Evolutionary conservation across 805 yeast genomes (phyloP).

Genomic region (Candida incommunis): DNA sequence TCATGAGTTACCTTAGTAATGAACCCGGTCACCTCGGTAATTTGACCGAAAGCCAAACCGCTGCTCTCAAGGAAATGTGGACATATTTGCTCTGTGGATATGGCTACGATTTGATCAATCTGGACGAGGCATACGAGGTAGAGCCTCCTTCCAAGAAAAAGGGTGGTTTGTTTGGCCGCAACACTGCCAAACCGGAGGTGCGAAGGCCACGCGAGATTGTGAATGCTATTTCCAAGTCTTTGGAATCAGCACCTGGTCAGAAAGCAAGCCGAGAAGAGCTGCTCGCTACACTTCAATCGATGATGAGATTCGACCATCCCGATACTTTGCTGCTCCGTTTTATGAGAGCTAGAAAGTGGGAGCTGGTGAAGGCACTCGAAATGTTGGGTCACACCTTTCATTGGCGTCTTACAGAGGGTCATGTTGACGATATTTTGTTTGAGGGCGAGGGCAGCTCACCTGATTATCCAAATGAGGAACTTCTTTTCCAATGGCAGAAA

Average conservation of each 20-base stretch:
- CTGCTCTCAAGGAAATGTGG: constrained; percentile 26
- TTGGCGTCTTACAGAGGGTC: constrained; percentile 56
- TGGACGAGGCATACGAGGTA: constrained; percentile 13
- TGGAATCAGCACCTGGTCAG: constrained; percentile 4
- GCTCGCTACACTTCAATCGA: constrained; percentile 15
- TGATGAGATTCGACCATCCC: constrained; percentile 63
- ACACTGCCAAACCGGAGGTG: constrained; percentile 7
- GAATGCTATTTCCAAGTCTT: background rate
- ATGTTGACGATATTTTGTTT: constrained; percentile 45
- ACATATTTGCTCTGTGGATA: constrained; percentile 14
- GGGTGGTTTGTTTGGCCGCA: constrained; percentile 17
- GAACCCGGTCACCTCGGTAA: constrained; percentile 24
- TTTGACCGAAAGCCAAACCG: constrained; percentile 24
- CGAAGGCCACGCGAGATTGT: background rate
- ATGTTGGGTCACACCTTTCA: constrained; percentile 62
- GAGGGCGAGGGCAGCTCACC: constrained; percentile 55
- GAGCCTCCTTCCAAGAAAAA: constrained; percentile 14
- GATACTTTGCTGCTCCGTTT: constrained; percentile 69
- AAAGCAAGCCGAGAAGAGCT: constrained; percentile 16
- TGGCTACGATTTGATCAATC: constrained; percentile 16
- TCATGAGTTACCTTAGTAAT: background rate
- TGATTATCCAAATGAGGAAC: constrained; percentile 30
- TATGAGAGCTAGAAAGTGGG: constrained; percentile 79
- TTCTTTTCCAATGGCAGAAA: constrained; percentile 36
- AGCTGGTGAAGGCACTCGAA: constrained; percentile 46